phyloP scores from a whole-genome alignment of 2,329 filamentous ascomycete species.

The Nemania abortiva region DNA sequence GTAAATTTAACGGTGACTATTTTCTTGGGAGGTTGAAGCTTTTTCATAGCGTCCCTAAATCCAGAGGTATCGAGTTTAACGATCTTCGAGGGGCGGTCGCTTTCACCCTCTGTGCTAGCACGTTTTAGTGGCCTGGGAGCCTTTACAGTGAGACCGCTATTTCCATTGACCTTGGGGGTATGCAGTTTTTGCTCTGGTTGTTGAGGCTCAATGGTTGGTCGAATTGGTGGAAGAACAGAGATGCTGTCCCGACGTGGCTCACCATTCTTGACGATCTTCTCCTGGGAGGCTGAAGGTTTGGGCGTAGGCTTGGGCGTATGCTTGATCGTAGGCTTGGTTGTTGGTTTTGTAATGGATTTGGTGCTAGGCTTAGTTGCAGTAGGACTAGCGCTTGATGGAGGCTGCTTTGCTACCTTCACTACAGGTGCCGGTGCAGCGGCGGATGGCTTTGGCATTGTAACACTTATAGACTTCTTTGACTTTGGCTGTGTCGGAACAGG shows the following conservation, averaged over 20 bases:
- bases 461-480: constrained; percentile 36
- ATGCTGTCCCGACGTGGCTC: constrained; percentile 48
- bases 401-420: constrained; percentile 31
- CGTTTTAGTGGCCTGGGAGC: constrained; percentile 44
- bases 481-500: constrained; percentile 28
- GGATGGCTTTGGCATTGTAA: constrained; percentile 36
- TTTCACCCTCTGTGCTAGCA: constrained; percentile 48
- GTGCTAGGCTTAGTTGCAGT: constrained; percentile 8
- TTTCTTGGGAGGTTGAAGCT: constrained; percentile 41
- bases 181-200: constrained; percentile 43
- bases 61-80: constrained; percentile 50
- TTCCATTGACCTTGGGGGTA: constrained; percentile 42
- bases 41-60: constrained; percentile 41
- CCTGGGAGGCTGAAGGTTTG: constrained; percentile 32
- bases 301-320: constrained; percentile 3
- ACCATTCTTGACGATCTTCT: constrained; percentile 37
- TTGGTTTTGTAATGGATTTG: constrained; percentile 14
- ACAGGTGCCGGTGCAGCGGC: constrained; percentile 26
- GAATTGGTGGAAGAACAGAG: constrained; percentile 47
- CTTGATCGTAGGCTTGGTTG: constrained; percentile 15
- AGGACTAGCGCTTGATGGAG: constrained; percentile 13
- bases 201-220: constrained; percentile 47
- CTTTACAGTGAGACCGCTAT: constrained; percentile 38
- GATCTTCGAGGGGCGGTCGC: constrained; percentile 49
- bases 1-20: constrained; percentile 49